phyloP scores from a whole-genome alignment of 768 basidiomycete species.

The Mycena albidolilacea region DNA sequence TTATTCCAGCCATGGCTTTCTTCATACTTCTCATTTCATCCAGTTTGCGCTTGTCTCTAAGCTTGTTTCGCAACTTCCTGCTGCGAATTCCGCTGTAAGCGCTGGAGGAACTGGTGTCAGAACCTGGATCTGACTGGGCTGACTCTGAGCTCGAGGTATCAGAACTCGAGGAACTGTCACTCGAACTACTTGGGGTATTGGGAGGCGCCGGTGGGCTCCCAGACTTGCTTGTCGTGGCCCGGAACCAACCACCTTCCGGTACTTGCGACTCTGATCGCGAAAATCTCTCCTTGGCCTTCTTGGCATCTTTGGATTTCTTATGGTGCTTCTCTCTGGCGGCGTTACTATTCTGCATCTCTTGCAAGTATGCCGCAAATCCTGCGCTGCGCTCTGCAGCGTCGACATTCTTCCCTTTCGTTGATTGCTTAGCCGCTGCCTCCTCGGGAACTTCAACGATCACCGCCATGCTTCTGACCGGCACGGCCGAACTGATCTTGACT shows the following conservation, averaged over 20 bases:
- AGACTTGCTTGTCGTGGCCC: neutral
- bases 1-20: slow-evolving; percentile 12
- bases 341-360: neutral
- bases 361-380: slow-evolving; percentile 14
- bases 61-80: neutral
- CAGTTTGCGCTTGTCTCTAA: too few species aligned
- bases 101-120: neutral
- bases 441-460: slow-evolving; percentile 24
- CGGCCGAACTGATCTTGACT: too few species aligned
- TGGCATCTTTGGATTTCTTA: too few species aligned
- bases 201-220: neutral
- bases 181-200: neutral
- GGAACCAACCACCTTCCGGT: slow-evolving; percentile 26
- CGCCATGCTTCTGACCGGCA: slow-evolving; percentile 1
- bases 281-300: neutral
- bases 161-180: neutral
- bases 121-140: neutral
- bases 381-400: slow-evolving; percentile 10
- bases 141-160: neutral
- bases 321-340: too few species aligned
- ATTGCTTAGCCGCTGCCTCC: neutral
- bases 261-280: slow-evolving; percentile 8
- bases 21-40: neutral
- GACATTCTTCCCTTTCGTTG: slow-evolving; percentile 11
- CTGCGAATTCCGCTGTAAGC: too few species aligned